Evolutionary conservation across 2,329 filamentous ascomycete genomes (phyloP).

Genomic region (Coniochaeta sp.): DNA sequence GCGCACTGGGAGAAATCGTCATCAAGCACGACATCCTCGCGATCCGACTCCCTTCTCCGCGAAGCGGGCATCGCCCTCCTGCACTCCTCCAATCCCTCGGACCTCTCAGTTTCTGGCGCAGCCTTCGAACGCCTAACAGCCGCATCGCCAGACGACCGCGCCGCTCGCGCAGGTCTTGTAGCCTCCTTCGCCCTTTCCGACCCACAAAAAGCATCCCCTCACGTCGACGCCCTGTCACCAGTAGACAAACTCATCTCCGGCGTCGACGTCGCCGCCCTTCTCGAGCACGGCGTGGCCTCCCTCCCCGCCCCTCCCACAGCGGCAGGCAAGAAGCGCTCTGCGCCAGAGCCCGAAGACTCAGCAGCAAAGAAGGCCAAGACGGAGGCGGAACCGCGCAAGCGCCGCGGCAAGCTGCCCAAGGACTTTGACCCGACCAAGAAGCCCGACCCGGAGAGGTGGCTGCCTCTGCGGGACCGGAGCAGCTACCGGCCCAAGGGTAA

Average conservation of each 20-base stretch:
- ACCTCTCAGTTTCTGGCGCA: slow-evolving; percentile 64
- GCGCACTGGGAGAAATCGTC: slow-evolving; percentile 61
- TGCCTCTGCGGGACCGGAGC: slow-evolving; percentile 82
- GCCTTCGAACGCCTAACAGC: slow-evolving; percentile 68
- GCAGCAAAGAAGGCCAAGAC: slow-evolving; percentile 13
- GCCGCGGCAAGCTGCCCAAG: slow-evolving; percentile 59
- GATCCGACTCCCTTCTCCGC: slow-evolving; percentile 60
- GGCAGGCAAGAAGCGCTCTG: slow-evolving; percentile 36
- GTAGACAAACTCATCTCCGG: slow-evolving; percentile 53
- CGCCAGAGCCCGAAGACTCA: slow-evolving; percentile 30
- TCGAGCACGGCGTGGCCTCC: slow-evolving; percentile 57
- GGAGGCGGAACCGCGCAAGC: slow-evolving; percentile 40
- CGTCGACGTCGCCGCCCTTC: slow-evolving; percentile 54
- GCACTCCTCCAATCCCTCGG: slow-evolving; percentile 60
- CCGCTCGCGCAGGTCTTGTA: slow-evolving; percentile 75
- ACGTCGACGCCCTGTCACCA: slow-evolving; percentile 51
- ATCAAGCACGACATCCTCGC: slow-evolving; percentile 25
- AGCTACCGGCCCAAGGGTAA: slow-evolving; percentile 85
- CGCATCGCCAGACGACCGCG: slow-evolving; percentile 57
- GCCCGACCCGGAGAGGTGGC: slow-evolving; percentile 85
- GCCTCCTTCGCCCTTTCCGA: slow-evolving; percentile 66
- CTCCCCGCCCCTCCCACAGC: slow-evolving; percentile 26
- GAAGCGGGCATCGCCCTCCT: slow-evolving; percentile 80
- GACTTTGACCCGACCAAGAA: slow-evolving; percentile 70
- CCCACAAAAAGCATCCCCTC: slow-evolving; percentile 44